Evolutionary conservation across 2,329 filamentous ascomycete species (phyloP), one percentile per base, ranked within the genome.

Genomic region (Coleophoma cylindrospora): DNA sequence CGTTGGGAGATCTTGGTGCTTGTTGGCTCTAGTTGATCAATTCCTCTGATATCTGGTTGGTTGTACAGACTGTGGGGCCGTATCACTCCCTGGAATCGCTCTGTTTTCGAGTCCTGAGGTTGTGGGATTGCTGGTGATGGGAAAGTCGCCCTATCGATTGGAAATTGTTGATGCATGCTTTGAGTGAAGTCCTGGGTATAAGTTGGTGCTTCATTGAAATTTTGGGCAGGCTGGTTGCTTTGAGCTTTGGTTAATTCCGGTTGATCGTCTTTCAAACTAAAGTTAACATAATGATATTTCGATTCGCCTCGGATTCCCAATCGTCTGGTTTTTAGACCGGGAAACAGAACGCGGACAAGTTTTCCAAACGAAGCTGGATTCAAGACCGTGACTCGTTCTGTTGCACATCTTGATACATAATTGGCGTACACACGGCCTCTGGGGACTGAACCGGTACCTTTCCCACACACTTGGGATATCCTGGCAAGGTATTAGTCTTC

Each of bases 281-380:
- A 86, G 62, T 84, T 84, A 43, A 86, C 82, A 63, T 99, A 99
- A 69, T 99, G 94, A 67, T 99, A 99, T 67, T 99, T 99, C 13
- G 94, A 99, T 71, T 97, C 92, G 56, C 94, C 94, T 48, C 94
- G 84, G 43, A 97, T 91, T 55, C 94, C 94, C 12, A 99, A 76
- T 56, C 94, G 82, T 52, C 94, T 81, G 33, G 94, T 99, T 70
- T 95, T 92, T 19, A 99, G 85, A 40, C 91, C 92, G 0, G 94
- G 92, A 61, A 97, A 99, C 47, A 99, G 87, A 37, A 99, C 92
- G 33, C 94, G 84, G 34, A 99, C 94, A 40, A 99, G 81, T 69
- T 99, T 99, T 50, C 94, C 94, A 69, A 99, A 99, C 27, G 92
- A 97, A 10, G 94, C 94, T 40, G 94, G 94, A 64, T 99, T 99